Evolutionary conservation across 768 basidiomycete species (phyloP), one percentile per base, ranked within the genome.

Genomic region (Leccinum disarticulatum): DNA sequence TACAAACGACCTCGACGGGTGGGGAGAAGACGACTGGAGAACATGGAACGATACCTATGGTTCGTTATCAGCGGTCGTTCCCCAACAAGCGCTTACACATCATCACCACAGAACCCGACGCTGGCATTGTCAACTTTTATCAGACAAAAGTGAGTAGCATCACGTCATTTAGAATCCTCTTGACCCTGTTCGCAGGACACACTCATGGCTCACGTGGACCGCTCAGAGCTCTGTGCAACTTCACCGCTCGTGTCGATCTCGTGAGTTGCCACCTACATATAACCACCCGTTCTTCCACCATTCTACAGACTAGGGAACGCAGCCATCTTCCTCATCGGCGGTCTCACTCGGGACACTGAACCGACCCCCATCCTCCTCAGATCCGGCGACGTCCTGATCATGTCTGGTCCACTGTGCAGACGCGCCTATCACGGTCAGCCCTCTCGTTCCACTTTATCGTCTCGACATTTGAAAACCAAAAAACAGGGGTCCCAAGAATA

Each of bases 131-230:
- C 56, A 98, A 98, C 70, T 97, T 95, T 69, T 98, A 97, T 70
- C 91, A 95, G 72, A 82, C 81, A 49, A 90, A 87, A 73, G 87
- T 83, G 33, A 43, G 67, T 22, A 43, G 8, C 22, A 2, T 6
- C 28, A 25, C 9, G 13, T 31, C 13, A 3, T 7, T 27, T 17
- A 48, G 2, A 46, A 50, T 58, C 13, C 15, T 49, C 22, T 35
- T 48, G n/a, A 22, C 3, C 43, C 15, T 19, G 2, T 28, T 54
- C 28, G 19, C n/a, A 61, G 83, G 95, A 98, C 63, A 92, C 94
- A 0, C 83, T 99, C 19, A 98, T 98, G 90, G 96, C 85, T 0
- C 96, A 99, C 72, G 93, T 97, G n/a, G 96, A 99, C 73, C 90
- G 92, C 19, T 94, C 95, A 22, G 96, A 99, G 75, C 81, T 96